phyloP scores from a whole-genome alignment of 768 basidiomycete species.

The Auriscalpium vulgare region DNA sequence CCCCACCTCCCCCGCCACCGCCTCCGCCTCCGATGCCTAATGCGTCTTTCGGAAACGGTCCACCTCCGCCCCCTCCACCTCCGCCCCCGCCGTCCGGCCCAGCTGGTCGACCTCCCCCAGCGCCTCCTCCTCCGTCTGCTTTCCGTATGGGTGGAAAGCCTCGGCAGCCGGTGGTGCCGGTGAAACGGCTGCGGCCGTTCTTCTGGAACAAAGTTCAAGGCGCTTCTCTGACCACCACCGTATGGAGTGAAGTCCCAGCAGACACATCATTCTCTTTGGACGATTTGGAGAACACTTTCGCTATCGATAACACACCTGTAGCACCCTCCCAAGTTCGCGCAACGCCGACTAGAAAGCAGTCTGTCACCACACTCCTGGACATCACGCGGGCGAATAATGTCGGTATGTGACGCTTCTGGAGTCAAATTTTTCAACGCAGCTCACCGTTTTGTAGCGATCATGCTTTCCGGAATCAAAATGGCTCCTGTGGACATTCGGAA shows the following conservation, averaged over 20 bases:
- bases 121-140: constrained; percentile 24
- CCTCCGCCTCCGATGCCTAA: constrained; percentile 8
- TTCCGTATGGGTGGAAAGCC: constrained; percentile 22
- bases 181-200: constrained; percentile 70
- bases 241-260: constrained; percentile 60
- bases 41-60: constrained; percentile 15
- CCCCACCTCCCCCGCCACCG: constrained; percentile 26
- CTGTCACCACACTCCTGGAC: constrained; percentile 65
- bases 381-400: constrained; percentile 81
- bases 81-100: constrained; percentile 15
- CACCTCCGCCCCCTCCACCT: constrained; percentile 16
- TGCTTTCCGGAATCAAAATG: constrained; percentile 72
- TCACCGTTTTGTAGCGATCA: constrained; percentile 51
- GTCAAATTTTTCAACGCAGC: background rate
- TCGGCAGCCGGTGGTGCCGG: constrained; percentile 32
- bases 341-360: constrained; percentile 44
- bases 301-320: constrained; percentile 40
- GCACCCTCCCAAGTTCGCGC: constrained; percentile 33
- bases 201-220: constrained; percentile 81
- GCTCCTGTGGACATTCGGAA: constrained; percentile 55
- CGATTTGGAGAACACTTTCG: constrained; percentile 71
- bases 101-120: constrained; percentile 34
- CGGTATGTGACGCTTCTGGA: constrained; percentile 34
- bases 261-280: constrained; percentile 45
- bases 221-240: constrained; percentile 36